Evolutionary conservation across 140 eudicot genomes (phyloP).

Genomic region (Flaveria floridana): DNA sequence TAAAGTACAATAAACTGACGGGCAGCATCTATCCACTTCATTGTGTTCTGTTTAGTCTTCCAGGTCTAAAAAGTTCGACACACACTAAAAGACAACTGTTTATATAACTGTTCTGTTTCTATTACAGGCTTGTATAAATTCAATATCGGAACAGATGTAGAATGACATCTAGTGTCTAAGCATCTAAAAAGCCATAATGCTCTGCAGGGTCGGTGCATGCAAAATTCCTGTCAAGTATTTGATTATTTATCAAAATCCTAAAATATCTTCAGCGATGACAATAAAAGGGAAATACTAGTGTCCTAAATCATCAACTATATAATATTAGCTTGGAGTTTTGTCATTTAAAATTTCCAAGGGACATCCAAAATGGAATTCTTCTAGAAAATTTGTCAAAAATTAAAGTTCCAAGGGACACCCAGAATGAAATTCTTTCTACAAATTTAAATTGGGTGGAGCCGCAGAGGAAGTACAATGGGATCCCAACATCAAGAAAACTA

Average conservation of each 20-base stretch:
- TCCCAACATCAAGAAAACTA: slow-evolving; percentile 3
- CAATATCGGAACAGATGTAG: not conserved
- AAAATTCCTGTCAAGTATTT: not conserved
- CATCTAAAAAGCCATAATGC: not conserved
- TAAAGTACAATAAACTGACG: not conserved
- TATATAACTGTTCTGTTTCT: not conserved
- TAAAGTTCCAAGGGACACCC: not conserved
- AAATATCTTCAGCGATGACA: slow-evolving; percentile 6
- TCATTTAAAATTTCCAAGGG: not conserved
- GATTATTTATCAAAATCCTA: slow-evolving; percentile 5
- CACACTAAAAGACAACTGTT: not conserved
- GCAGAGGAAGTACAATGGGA: slow-evolving; percentile 5
- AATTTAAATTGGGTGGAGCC: slow-evolving; percentile 2
- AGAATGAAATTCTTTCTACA: not conserved
- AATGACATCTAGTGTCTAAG: slow-evolving; percentile 3
- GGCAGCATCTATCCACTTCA: not conserved
- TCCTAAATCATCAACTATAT: not conserved
- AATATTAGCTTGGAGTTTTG: not conserved
- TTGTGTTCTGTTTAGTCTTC: not conserved
- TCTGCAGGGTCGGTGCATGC: not conserved
- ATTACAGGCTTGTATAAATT: not conserved
- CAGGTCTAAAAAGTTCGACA: not conserved
- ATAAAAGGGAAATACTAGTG: not conserved
- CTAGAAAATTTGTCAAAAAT: not conserved
- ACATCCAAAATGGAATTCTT: not conserved